Conservation (phyloP, 2,329 filamentous ascomycete species). For the Trichothecium sympodiale region DNA sequence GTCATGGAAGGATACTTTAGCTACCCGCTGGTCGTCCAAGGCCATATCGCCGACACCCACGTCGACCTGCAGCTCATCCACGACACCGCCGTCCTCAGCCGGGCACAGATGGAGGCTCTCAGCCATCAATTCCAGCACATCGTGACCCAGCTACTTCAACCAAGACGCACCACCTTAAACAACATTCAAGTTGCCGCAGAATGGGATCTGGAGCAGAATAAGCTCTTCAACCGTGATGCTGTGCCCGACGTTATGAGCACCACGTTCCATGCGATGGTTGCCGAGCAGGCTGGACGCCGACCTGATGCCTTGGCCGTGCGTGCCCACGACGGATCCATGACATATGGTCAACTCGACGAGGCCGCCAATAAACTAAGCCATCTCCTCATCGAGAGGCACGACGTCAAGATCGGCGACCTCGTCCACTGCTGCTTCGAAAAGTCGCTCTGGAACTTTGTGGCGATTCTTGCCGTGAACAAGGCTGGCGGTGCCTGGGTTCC, state of each 20-base stretch:
- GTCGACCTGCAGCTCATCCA: conserved; percentile 4
- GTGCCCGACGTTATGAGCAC: neutral
- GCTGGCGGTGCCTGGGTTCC: conserved; percentile 8
- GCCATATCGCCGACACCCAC: neutral
- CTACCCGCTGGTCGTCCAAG: conserved; percentile 2
- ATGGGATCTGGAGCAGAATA: conserved; percentile 1
- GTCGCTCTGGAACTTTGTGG: neutral
- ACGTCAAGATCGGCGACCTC: conserved; percentile 12
- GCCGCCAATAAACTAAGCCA: neutral
- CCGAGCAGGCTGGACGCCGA: neutral
- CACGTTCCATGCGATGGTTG: neutral
- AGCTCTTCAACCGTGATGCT: neutral
- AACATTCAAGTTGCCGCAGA: neutral
- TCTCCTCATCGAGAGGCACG: conserved; percentile 2
- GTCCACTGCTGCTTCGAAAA: conserved; percentile 1
- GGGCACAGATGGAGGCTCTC: conserved; percentile 1
- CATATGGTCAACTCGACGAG: conserved; percentile 4
- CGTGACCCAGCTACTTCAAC: neutral
- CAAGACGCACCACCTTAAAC: neutral
- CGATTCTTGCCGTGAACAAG: conserved; percentile 6
- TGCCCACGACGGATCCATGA: neutral
- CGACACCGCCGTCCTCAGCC: neutral
- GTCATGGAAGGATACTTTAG: conserved; percentile 2
- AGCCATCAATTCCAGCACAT: conserved; percentile 4
- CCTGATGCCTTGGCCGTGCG: neutral